Conservation (phyloP, 2,329 filamentous ascomycete species). For the Ophiocordyceps robertsii region DNA sequence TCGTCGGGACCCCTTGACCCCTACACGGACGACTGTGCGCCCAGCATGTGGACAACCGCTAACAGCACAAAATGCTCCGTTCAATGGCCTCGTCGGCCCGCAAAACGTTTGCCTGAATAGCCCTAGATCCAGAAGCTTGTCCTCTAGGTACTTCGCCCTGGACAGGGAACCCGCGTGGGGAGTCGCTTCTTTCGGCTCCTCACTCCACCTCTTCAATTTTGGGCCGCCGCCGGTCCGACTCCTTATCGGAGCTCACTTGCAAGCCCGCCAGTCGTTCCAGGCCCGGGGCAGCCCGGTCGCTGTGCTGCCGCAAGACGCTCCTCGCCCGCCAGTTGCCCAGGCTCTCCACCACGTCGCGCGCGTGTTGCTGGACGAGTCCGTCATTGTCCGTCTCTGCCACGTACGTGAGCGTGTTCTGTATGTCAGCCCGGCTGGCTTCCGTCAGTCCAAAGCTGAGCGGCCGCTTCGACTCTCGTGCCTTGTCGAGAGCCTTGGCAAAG, state of each 20-base stretch:
- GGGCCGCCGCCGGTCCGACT: conserved; percentile 17
- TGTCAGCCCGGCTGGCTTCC: conserved; percentile 42
- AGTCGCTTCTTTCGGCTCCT: conserved; percentile 8
- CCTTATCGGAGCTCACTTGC: conserved; percentile 17
- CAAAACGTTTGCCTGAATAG: too few relatives aligned
- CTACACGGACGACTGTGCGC: too few relatives aligned
- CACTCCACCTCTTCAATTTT: conserved; percentile 50
- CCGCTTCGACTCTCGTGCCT: conserved; percentile 30
- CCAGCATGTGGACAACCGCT: too few relatives aligned
- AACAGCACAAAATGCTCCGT: too few relatives aligned
- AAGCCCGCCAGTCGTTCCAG: conserved; percentile 24
- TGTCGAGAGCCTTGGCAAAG: conserved; percentile 46
- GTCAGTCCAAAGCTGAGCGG: conserved; percentile 40
- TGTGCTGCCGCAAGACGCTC: conserved; percentile 26
- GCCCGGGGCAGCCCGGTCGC: conserved; percentile 9
- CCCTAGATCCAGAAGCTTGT: too few relatives aligned
- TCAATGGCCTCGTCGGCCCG: too few relatives aligned
- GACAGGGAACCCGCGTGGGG: too few relatives aligned
- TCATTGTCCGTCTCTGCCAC: conserved; percentile 54
- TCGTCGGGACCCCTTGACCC: too few relatives aligned
- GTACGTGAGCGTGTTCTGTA: conserved; percentile 49
- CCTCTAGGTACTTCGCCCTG: too few relatives aligned
- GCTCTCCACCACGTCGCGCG: conserved; percentile 51
- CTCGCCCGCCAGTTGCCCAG: conserved; percentile 48
- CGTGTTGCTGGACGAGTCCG: conserved; percentile 54